phyloP scores from a whole-genome alignment of 441 rosid species.

The Adansonia gregorii region DNA sequence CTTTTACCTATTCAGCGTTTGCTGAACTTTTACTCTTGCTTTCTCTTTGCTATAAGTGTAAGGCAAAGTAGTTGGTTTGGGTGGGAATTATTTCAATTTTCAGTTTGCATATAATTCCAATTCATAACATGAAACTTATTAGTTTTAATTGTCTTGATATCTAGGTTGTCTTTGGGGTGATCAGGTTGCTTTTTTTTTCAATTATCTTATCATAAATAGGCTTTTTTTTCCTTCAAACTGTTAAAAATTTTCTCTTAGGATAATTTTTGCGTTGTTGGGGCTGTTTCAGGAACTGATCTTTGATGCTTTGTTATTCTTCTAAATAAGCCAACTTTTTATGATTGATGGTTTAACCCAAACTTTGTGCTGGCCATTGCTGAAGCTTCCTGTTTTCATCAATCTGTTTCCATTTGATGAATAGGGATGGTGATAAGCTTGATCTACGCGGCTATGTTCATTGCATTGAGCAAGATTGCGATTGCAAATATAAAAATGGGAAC shows the following conservation, averaged over 20 bases:
- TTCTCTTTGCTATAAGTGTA: not conserved
- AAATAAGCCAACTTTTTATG: not conserved
- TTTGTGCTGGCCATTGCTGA: not conserved
- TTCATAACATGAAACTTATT: not conserved
- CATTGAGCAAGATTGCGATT: constrained; percentile 59
- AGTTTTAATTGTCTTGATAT: constrained; percentile 16
- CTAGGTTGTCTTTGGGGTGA: not conserved
- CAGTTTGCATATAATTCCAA: not conserved
- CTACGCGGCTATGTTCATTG: constrained; percentile 53
- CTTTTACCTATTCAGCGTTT: constrained; percentile 6
- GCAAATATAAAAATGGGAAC: constrained; percentile 49
- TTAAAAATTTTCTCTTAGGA: not conserved
- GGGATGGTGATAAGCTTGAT: constrained; percentile 69
- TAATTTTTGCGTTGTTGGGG: not conserved
- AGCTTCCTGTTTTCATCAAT: constrained; percentile 9
- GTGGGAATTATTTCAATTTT: not conserved
- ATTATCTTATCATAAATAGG: not conserved
- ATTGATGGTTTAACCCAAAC: not conserved
- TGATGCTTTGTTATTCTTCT: not conserved
- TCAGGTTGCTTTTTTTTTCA: not conserved
- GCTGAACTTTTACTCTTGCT: not conserved
- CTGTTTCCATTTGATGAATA: constrained; percentile 29
- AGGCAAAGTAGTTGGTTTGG: not conserved
- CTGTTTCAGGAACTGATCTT: not conserved
- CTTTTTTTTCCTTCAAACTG: not conserved